A percentile compares a stretch with the other conserved stretches of the same genome.
phyloP scores from a whole-genome alignment of 176 grass and related monocot species.

The Coix lacrymajobi region DNA sequence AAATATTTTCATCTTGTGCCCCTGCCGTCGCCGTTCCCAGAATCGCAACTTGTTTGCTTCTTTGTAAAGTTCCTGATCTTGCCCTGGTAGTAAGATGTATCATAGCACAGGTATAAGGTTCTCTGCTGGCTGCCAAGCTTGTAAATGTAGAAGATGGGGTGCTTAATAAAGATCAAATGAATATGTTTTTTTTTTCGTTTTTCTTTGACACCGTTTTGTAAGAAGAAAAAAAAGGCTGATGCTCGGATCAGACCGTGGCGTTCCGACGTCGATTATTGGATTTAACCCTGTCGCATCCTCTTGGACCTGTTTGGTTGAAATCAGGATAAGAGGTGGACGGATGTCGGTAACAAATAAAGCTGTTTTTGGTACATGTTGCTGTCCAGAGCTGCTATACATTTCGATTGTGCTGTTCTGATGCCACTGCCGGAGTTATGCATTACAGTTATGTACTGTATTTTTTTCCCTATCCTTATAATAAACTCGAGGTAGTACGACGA shows the following conservation, averaged over 20 bases:
- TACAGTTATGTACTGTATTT: too few relatives aligned
- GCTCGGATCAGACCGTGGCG: background rate
- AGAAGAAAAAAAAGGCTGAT: background rate
- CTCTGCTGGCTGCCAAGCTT: conserved; percentile 39
- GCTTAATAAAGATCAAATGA: conserved; percentile 35
- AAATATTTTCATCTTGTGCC: background rate
- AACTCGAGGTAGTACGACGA: too few relatives aligned
- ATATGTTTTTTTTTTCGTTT: background rate
- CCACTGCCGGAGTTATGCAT: too few relatives aligned
- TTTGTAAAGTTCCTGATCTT: conserved; percentile 50
- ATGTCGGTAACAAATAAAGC: background rate
- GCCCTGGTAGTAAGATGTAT: conserved; percentile 33
- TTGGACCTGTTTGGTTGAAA: background rate
- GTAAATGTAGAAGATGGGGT: conserved; percentile 43
- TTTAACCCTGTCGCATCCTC: background rate
- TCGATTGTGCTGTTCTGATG: background rate
- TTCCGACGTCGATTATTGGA: background rate
- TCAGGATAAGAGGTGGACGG: background rate
- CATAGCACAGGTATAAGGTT: conserved; percentile 55
- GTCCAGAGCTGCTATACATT: background rate
- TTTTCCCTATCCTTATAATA: too few relatives aligned
- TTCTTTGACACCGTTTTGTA: background rate
- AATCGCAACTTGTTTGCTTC: conserved; percentile 9
- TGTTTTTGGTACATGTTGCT: background rate
- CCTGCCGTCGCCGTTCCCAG: background rate